Evolutionary conservation across 75 land plant species (phyloP).

Genomic region (Isoetes taiwanensis): DNA sequence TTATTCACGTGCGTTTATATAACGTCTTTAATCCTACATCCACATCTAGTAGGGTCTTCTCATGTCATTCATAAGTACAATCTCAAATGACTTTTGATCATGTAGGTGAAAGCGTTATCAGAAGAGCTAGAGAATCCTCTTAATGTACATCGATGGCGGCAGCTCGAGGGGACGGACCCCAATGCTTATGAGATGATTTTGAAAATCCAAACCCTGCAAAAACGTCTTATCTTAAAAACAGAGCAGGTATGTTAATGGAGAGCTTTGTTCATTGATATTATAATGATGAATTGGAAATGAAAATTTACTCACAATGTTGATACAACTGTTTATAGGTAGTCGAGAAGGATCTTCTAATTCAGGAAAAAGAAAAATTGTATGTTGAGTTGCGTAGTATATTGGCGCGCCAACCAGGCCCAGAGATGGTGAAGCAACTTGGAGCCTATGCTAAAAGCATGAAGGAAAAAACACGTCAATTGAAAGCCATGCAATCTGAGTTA

Average conservation of each 20-base stretch:
- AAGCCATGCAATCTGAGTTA: conserved; percentile 26
- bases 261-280: neutral
- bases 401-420: conserved; percentile 30
- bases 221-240: conserved; percentile 14
- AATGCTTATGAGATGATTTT: conserved; percentile 25
- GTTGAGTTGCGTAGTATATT: conserved; percentile 19
- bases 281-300: neutral
- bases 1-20: too few species aligned
- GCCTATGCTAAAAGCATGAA: conserved; percentile 13
- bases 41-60: too few species aligned
- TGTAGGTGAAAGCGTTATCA: conserved; percentile 27
- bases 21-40: too few species aligned
- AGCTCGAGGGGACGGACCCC: conserved; percentile 27
- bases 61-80: too few species aligned
- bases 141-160: conserved; percentile 31
- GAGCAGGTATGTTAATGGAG: conserved; percentile 14
- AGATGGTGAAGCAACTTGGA: conserved; percentile 15
- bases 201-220: conserved; percentile 28
- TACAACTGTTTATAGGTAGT: conserved; percentile 18
- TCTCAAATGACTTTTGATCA: neutral
- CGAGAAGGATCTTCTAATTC: conserved; percentile 25
- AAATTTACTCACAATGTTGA: neutral
- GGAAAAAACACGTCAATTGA: conserved; percentile 23
- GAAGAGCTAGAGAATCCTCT: conserved; percentile 27
- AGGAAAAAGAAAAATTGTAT: conserved; percentile 29